A percentile compares a stretch with the other conserved stretches of the same genome.
These are phyloP conservation scores for Eucalyptus tenuipes DNA, from an alignment of 345 rosid species.

Conservation along the genomic window DNA sequence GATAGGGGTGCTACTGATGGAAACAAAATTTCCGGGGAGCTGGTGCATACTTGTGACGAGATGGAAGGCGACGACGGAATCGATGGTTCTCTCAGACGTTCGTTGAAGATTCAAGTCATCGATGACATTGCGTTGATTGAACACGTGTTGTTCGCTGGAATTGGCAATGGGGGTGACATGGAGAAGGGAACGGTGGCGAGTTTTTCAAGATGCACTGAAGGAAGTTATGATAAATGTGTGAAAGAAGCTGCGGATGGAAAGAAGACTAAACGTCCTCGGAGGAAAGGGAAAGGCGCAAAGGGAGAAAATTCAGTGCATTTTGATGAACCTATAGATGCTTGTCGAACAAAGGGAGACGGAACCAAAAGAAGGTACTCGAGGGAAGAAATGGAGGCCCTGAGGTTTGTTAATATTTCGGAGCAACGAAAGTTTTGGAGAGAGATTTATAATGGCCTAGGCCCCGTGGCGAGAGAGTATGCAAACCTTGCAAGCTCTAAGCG, in stretches of 20 bases:
- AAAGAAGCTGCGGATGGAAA: slow-evolving; percentile 23
- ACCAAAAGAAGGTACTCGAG: slow-evolving; percentile 29
- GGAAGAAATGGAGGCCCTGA: slow-evolving; percentile 60
- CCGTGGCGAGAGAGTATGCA: slow-evolving; percentile 40
- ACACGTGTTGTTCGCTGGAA: slow-evolving; percentile 16
- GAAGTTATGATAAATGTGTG: not conserved
- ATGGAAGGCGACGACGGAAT: slow-evolving; percentile 7
- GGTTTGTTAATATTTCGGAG: slow-evolving; percentile 38
- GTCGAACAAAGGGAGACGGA: not conserved
- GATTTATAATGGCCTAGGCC: slow-evolving; percentile 37
- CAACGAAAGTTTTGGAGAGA: slow-evolving; percentile 60
- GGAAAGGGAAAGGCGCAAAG: slow-evolving; percentile 19
- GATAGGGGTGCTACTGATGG: not conserved
- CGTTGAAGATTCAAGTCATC: slow-evolving; percentile 47
- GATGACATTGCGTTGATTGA: slow-evolving; percentile 72
- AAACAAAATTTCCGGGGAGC: no score
- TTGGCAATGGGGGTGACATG: slow-evolving; percentile 14
- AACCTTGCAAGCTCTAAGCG: slow-evolving; percentile 27
- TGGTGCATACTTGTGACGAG: not conserved
- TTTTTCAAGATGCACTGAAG: slow-evolving; percentile 6
- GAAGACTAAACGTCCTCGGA: slow-evolving; percentile 22
- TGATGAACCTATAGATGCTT: not conserved
- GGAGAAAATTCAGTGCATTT: slow-evolving; percentile 1
- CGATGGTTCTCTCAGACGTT: slow-evolving; percentile 13
- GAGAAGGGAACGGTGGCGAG: not conserved